Evolutionary conservation across 78 protist species (phyloP), one percentile per base, ranked within the genome.

Genomic region (Monosiga brevicollis): DNA sequence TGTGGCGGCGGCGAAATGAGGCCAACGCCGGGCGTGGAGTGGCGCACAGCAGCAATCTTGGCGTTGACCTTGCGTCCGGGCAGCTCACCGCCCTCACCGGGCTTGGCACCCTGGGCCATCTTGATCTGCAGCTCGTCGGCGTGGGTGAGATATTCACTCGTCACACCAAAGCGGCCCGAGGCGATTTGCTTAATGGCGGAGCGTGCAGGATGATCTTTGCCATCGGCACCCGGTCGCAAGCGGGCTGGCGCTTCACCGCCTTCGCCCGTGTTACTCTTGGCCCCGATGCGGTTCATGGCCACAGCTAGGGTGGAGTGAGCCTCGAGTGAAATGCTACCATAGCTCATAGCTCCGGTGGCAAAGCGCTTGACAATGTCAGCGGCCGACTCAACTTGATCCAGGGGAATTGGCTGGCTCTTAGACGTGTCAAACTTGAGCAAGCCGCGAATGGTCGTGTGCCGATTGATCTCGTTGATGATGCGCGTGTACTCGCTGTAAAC

Each of bases 81-180:
- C 42, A 91, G 88, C 82, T 94, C 94, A 2, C 94, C 94, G 1
- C 96, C 96, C 76, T 94, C 96, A 20, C 96, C 96, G 11, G 96
- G 96, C 84, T 94, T 94, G 39, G 96, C 96, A 34, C 96, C 96
- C 81, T 94, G 96, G 75, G 94, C 96, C 92, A 94, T 88, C 88
- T 94, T 94, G 92, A 94, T 94, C 88, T 94, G 94, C 54, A 94
- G 42, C 83, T 90, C 91, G 62, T 91, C 91, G 41, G 96, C 91
- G 40, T 88, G 83, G 42, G 90, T 41, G 36, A 94, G 91, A 91
- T 94, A 94, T 39, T 79, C 76, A 49, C 80, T 54, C 34, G 96
- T 91, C 36, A 94, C 96, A 32, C 96, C 96, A 80, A 94, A 94
- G n/a, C 96, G 91, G n/a, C 94, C 96, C 32, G 92, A 88, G n/a